Conservation (phyloP, 371 early-diverging fungal genomes). For the Mucor piriformis region DNA sequence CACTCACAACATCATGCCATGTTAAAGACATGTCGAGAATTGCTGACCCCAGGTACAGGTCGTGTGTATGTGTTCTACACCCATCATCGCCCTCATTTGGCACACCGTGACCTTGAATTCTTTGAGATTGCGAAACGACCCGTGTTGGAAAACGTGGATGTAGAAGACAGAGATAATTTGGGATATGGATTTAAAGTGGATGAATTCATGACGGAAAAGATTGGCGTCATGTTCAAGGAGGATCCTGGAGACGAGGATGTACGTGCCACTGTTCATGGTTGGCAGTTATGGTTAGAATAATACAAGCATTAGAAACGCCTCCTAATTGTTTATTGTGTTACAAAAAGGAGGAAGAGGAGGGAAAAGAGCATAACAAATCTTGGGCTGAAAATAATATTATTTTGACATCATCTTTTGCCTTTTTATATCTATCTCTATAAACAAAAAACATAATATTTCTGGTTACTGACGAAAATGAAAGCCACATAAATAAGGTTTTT, state of each 20-base stretch:
- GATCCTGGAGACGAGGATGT: slow-evolving; percentile 83
- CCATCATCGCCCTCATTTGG: slow-evolving; percentile 72
- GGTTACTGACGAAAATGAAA: too few species aligned
- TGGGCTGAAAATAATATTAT: neutral
- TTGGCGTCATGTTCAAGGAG: slow-evolving; percentile 87
- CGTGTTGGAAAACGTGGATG: slow-evolving; percentile 31
- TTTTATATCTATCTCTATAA: too few species aligned
- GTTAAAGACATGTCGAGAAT: slow-evolving; percentile 67
- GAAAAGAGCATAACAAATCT: too few species aligned
- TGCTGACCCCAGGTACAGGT: slow-evolving; percentile 62
- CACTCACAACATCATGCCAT: slow-evolving; percentile 80
- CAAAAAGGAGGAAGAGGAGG: too few species aligned
- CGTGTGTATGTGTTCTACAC: slow-evolving; percentile 71
- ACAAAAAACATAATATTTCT: too few species aligned
- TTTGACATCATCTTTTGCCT: too few species aligned
- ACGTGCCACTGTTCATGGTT: slow-evolving; percentile 86
- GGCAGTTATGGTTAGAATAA: slow-evolving; percentile 49
- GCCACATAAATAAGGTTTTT: too few species aligned
- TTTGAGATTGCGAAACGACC: slow-evolving; percentile 74
- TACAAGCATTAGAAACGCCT: neutral
- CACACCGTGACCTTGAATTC: slow-evolving; percentile 80
- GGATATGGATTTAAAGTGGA: slow-evolving; percentile 76
- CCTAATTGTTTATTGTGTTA: too few species aligned
- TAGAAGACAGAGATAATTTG: slow-evolving; percentile 55
- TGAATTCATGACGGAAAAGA: slow-evolving; percentile 67